Evolutionary conservation across 2,329 filamentous ascomycete species (phyloP).

Genomic region (Claviceps sp.): DNA sequence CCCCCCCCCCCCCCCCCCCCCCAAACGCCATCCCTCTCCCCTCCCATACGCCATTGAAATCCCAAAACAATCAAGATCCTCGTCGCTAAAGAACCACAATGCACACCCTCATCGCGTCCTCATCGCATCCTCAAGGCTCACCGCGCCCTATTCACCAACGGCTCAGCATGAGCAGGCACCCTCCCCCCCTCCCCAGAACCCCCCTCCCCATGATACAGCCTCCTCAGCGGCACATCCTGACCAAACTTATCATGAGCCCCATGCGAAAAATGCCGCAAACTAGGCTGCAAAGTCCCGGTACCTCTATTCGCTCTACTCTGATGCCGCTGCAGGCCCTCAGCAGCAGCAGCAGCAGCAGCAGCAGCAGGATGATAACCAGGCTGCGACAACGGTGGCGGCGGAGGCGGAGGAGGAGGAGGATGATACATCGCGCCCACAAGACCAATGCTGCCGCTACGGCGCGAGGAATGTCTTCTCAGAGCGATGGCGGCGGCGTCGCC

Average conservation of each 20-base stretch:
- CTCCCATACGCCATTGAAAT: too few species aligned
- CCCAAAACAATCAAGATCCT: too few species aligned
- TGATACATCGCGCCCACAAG: not conserved
- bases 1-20: too few species aligned
- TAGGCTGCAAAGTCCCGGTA: not conserved
- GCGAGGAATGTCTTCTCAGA: conserved; percentile 5
- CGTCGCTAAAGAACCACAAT: too few species aligned
- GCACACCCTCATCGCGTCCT: too few species aligned
- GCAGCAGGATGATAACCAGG: conserved; percentile 11
- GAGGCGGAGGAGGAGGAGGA: not conserved
- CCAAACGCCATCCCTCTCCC: too few species aligned
- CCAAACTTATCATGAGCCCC: conserved; percentile 7
- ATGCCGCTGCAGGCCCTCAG: not conserved
- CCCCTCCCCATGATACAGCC: conserved; percentile 6
- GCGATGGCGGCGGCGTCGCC: not conserved
- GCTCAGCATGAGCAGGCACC: conserved; percentile 15
- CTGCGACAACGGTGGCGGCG: conserved; percentile 18
- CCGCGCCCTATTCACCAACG: conserved; percentile 18
- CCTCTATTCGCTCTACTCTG: conserved; percentile 1
- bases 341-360: conserved; percentile 1
- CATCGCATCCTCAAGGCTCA: not conserved
- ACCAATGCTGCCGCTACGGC: not conserved
- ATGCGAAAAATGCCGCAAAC: not conserved
- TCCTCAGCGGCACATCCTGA: conserved; percentile 14
- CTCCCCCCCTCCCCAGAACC: conserved; percentile 2